phyloP scores from a whole-genome alignment of 2,329 filamentous ascomycete species.

The Aspergillus jensenii region DNA sequence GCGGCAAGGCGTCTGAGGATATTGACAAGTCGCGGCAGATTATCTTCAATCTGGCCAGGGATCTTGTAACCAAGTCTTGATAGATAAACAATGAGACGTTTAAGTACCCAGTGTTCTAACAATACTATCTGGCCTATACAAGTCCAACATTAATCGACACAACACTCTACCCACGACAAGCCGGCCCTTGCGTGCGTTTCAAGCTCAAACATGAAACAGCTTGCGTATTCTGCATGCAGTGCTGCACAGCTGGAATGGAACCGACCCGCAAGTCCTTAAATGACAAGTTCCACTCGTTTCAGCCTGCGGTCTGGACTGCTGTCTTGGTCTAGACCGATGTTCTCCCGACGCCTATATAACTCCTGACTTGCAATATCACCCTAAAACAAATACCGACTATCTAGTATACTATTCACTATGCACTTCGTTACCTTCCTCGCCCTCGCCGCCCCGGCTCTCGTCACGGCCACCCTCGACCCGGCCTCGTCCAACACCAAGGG shows the following conservation, averaged over 20 bases:
- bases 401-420: neutral
- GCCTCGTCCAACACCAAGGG: constrained; percentile 38
- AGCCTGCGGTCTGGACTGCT: neutral
- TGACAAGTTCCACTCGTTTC: neutral
- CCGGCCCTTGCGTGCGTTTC: neutral
- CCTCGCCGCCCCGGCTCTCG: constrained; percentile 14
- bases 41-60: neutral
- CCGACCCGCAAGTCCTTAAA: neutral
- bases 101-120: too few relatives aligned
- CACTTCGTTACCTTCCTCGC: constrained; percentile 12
- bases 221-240: neutral
- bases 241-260: neutral
- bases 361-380: neutral
- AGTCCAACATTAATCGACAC: too few relatives aligned
- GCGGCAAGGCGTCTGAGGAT: neutral
- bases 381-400: neutral
- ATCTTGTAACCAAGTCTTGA: neutral
- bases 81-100: too few relatives aligned
- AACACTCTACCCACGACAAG: too few relatives aligned
- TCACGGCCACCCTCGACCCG: constrained; percentile 32
- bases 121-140: too few relatives aligned
- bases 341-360: neutral
- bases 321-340: neutral
- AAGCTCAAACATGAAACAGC: neutral
- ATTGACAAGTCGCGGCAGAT: neutral